Evolutionary conservation across 73 alveolate genomes (phyloP).

Genomic region (Blepharisma japonicum): DNA sequence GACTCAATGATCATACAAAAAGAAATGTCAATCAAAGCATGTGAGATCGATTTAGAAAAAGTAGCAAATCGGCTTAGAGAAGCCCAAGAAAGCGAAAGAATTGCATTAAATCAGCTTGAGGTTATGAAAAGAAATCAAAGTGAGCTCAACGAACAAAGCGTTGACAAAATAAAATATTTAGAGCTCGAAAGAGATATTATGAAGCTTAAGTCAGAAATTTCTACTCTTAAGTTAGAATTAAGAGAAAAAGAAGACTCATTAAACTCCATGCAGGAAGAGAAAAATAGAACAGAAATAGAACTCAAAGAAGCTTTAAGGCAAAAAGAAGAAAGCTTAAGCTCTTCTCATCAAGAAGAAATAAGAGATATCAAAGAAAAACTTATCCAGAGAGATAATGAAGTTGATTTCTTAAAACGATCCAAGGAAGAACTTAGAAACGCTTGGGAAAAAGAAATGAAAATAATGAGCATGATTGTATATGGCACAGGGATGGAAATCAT

Average conservation of each 20-base stretch:
- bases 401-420: background rate
- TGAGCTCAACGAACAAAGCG: background rate
- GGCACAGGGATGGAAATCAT: constrained; percentile 23
- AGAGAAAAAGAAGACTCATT: constrained; percentile 20
- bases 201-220: background rate
- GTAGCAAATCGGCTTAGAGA: constrained; percentile 10
- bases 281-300: background rate
- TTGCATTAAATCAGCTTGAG: background rate
- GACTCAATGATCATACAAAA: background rate
- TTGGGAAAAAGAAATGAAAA: constrained; percentile 25
- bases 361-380: background rate
- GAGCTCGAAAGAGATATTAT: constrained; percentile 21
- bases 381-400: background rate
- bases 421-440: background rate
- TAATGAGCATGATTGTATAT: constrained; percentile 11
- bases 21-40: background rate
- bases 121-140: background rate
- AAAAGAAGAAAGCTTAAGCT: background rate
- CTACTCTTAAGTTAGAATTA: background rate
- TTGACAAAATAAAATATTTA: constrained; percentile 1
- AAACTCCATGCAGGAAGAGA: background rate
- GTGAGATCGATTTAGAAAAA: constrained; percentile 13
- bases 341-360: background rate
- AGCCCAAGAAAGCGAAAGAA: constrained; percentile 7
- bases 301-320: background rate